These are phyloP conservation scores for Pistacia integerrima DNA, from an alignment of 345 rosid species.

Conservation along the genomic window DNA sequence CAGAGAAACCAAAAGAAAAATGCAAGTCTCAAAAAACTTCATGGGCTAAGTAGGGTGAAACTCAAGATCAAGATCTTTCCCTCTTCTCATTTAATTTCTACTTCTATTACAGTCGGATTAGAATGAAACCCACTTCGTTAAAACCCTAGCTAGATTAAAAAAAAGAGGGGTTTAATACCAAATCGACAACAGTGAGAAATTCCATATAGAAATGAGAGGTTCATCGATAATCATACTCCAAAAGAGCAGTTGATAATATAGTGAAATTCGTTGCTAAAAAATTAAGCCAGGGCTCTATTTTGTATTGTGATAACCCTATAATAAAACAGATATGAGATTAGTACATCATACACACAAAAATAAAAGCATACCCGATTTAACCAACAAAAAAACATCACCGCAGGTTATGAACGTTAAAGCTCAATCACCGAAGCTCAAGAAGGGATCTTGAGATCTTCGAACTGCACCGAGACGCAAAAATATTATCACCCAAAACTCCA, in stretches of 20 bases:
- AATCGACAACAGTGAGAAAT: neutral
- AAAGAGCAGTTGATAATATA: neutral
- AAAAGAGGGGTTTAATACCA: neutral
- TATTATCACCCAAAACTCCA: constrained; percentile 27
- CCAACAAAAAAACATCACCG: constrained; percentile 12
- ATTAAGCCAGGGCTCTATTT: no score
- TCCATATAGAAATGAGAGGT: neutral
- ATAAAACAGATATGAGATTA: neutral
- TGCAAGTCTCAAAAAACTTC: neutral
- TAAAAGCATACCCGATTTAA: constrained; percentile 18
- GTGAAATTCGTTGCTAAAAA: neutral
- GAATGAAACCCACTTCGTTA: constrained; percentile 7
- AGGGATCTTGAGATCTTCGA: constrained; percentile 41
- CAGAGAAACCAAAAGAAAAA: no score
- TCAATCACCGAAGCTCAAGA: constrained; percentile 35
- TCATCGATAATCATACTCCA: neutral
- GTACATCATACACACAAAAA: neutral
- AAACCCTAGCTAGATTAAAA: constrained; percentile 13
- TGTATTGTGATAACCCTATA: constrained; percentile 14
- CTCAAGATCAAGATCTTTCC: constrained; percentile 1
- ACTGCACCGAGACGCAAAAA: constrained; percentile 38
- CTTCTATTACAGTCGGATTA: neutral
- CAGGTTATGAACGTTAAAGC: constrained; percentile 26
- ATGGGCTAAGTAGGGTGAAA: neutral
- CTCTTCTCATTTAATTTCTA: neutral